Base-by-base conservation (phyloP, 2,329 filamentous ascomycete species). In the Simplicillium aogashimaense region DNA sequence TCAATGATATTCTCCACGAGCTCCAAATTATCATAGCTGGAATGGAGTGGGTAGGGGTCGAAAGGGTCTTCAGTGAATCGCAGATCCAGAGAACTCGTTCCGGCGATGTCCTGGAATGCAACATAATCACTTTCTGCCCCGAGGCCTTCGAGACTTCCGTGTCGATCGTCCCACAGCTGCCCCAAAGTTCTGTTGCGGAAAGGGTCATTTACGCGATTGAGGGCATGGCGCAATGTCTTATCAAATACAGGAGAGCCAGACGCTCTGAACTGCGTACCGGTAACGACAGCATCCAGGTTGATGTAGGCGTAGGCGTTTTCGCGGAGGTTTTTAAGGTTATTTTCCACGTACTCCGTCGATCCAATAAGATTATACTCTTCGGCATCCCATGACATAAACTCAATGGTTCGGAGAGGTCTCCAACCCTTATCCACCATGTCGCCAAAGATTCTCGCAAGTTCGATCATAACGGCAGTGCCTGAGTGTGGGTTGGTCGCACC, bases 301-400 rank as follows among this genome's bases (percentile, higher is more conserved):
- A 98, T 70, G 54, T 98, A 98, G 9, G 85, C 89, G 47, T 86
- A 78, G 0, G 77, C 90, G 50, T 92, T 74, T 14, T 74, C 66
- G 33, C 86, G 81, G 7, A 98, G 70, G 3, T 66, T 59, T 0
- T 89, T 79, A 20, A 87, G 69, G 49, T 90, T 81, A 36, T 84
- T 82, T 63, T 98, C 92, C 35, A 98, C 92, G 53, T 84, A 90
- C 59, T 98, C 92, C 2, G 92, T 97, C 10, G 87, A 94, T 8
- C 92, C 92, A 43, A 95, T 85, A 35, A 92, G 67, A 60, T 95
- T 95, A 66, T 95, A 97, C 60, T 90, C 87, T 50, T 83, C 83
- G 4, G 78, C 92, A 58, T 98, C 92, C 92, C 92, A 98, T 29
- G 86, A 95, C 54, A 89, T 88, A 59, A 98, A 97, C 58, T 94